Conservation (phyloP, 257 asterid species). For the Solanum ahanhuiri region DNA sequence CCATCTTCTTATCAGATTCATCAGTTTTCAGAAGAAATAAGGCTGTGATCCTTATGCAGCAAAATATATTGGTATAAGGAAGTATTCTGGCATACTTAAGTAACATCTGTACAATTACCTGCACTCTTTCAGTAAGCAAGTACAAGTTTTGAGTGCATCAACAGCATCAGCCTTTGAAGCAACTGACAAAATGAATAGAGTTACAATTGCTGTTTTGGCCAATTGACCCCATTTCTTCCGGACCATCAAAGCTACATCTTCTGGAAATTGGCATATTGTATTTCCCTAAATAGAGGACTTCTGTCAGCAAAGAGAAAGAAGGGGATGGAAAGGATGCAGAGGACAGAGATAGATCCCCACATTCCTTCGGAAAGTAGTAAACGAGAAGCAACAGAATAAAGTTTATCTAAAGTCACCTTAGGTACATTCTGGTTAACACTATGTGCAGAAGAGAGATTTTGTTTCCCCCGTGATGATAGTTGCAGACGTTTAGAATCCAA, state of each 20-base stretch:
- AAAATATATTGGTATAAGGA: neutral
- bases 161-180: conserved; percentile 76
- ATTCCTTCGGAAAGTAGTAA: neutral
- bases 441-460: conserved; percentile 11
- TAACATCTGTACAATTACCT: conserved; percentile 34
- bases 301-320: neutral
- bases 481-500: conserved; percentile 26
- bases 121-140: conserved; percentile 91
- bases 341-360: neutral
- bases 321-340: neutral
- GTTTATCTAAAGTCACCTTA: conserved; percentile 31
- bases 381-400: neutral
- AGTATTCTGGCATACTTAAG: neutral
- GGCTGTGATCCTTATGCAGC: neutral
- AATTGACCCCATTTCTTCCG: conserved; percentile 55
- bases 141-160: conserved; percentile 81
- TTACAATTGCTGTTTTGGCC: conserved; percentile 37
- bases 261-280: conserved; percentile 21
- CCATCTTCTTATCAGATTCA: neutral
- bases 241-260: conserved; percentile 17
- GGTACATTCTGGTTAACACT: conserved; percentile 8
- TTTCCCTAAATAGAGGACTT: conserved; percentile 26
- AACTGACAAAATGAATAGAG: conserved; percentile 44
- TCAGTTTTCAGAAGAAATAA: neutral
- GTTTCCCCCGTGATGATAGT: conserved; percentile 15